phyloP scores from a whole-genome alignment of 2,329 filamentous ascomycete genomes.

The Ceratocystis cubensis region DNA sequence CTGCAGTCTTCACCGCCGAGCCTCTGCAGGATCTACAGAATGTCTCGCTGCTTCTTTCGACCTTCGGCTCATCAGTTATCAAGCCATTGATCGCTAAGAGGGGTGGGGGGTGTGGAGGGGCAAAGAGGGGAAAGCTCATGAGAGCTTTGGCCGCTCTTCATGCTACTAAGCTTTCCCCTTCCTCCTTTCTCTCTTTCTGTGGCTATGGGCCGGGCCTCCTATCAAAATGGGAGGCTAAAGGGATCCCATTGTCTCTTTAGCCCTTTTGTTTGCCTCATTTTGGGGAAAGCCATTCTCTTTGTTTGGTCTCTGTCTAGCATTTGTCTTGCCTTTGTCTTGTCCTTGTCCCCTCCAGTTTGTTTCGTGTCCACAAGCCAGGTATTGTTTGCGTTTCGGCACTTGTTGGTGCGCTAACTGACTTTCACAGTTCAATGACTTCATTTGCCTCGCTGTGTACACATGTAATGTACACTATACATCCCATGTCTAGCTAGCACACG shows the following conservation, averaged over 20 bases:
- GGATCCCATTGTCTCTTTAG: neutral
- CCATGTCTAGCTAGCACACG: too few relatives aligned
- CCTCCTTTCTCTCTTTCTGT: neutral
- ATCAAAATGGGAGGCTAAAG: neutral
- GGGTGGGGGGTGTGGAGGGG: neutral
- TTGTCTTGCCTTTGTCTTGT: neutral
- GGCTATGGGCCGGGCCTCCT: neutral
- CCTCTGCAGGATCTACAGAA: conserved; percentile 5
- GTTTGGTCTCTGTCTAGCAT: neutral
- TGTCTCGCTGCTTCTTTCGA: neutral
- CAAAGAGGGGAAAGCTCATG: neutral
- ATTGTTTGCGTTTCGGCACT: too few relatives aligned
- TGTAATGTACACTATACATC: too few relatives aligned
- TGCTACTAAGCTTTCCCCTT: neutral
- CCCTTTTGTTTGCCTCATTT: neutral
- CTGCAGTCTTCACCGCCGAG: conserved; percentile 7
- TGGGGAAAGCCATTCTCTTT: neutral
- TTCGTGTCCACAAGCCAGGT: neutral
- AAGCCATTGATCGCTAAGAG: neutral
- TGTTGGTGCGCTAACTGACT: too few relatives aligned
- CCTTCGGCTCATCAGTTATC: neutral
- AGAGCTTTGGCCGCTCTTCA: neutral
- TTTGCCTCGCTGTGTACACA: too few relatives aligned
- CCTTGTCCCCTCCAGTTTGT: conserved; percentile 6
- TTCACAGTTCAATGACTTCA: too few relatives aligned